A percentile compares a stretch with the other conserved stretches of the same genome.
Conservation (phyloP, 129 eudicot genomes). For the Logfia minima region DNA sequence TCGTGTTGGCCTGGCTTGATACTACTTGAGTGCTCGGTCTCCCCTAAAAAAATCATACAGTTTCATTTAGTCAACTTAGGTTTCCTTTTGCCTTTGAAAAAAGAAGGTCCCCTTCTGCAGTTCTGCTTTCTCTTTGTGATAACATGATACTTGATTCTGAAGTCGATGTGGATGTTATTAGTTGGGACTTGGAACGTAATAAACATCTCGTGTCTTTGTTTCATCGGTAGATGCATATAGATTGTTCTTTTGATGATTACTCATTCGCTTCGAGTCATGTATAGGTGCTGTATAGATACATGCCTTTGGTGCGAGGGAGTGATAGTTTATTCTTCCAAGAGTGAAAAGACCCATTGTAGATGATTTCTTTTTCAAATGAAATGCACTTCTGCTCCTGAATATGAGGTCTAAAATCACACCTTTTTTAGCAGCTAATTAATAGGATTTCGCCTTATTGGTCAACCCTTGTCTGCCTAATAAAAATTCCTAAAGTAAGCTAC, state of each 20-base stretch:
- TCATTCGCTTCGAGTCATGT: conserved; percentile 2
- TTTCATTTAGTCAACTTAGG: background rate
- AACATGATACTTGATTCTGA: background rate
- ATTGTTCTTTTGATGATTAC: background rate
- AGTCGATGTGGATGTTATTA: conserved; percentile 6
- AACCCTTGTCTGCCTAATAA: background rate
- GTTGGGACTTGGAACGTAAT: conserved; percentile 5
- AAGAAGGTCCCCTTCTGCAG: background rate
- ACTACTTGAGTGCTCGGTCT: background rate
- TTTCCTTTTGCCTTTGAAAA: background rate
- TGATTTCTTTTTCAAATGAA: conserved; percentile 2
- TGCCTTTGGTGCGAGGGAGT: conserved; percentile 1
- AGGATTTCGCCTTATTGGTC: background rate
- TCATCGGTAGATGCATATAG: conserved; percentile 1
- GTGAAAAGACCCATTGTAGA: background rate
- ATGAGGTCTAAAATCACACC: background rate
- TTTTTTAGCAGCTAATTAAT: background rate
- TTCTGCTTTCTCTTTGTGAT: conserved; percentile 1
- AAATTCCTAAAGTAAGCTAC: background rate
- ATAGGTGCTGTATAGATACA: conserved; percentile 4
- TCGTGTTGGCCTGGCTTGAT: background rate
- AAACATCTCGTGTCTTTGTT: background rate
- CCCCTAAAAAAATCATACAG: background rate
- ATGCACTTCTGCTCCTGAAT: background rate
- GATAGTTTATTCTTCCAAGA: background rate